A percentile compares a stretch with the other conserved stretches of the same genome.
phyloP scores from a whole-genome alignment of 768 basidiomycete genomes.

The Suillus decipiens region DNA sequence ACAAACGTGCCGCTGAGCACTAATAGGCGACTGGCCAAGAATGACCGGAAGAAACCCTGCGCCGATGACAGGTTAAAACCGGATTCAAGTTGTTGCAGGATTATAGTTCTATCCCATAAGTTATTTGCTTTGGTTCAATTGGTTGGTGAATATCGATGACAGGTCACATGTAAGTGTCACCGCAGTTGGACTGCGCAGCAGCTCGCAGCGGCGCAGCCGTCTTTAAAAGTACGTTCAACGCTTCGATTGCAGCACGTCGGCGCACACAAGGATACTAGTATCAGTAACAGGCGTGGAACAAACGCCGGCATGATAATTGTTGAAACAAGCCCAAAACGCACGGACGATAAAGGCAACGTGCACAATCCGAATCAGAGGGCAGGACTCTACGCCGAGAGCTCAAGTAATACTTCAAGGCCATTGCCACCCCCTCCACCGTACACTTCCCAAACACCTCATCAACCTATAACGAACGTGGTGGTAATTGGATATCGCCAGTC shows the following conservation, averaged over 20 bases:
- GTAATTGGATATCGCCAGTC: slow-evolving; percentile 5
- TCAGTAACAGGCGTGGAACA: not conserved
- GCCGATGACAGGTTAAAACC: too few species aligned
- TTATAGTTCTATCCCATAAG: too few species aligned
- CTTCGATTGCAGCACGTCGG: not conserved
- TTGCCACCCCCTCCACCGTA: slow-evolving; percentile 14
- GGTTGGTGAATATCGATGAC: too few species aligned
- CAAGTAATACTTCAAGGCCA: not conserved
- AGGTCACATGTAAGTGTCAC: not conserved
- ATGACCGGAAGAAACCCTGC: too few species aligned
- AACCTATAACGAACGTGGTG: not conserved
- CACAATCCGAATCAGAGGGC: not conserved
- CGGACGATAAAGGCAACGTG: not conserved
- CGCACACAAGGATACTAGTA: not conserved
- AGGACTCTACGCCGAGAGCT: not conserved
- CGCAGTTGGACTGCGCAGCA: not conserved
- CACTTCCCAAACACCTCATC: slow-evolving; percentile 2
- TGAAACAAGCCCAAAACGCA: not conserved
- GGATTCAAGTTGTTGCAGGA: too few species aligned
- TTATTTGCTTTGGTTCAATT: too few species aligned
- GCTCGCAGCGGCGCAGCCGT: not conserved
- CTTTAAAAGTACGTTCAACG: not conserved
- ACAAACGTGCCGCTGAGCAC: too few species aligned
- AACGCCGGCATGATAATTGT: slow-evolving; percentile 9
- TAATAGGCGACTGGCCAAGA: too few species aligned